Evolutionary conservation across 352 stramenopile genomes (phyloP).

Genomic region (Peronospora farinosa): DNA sequence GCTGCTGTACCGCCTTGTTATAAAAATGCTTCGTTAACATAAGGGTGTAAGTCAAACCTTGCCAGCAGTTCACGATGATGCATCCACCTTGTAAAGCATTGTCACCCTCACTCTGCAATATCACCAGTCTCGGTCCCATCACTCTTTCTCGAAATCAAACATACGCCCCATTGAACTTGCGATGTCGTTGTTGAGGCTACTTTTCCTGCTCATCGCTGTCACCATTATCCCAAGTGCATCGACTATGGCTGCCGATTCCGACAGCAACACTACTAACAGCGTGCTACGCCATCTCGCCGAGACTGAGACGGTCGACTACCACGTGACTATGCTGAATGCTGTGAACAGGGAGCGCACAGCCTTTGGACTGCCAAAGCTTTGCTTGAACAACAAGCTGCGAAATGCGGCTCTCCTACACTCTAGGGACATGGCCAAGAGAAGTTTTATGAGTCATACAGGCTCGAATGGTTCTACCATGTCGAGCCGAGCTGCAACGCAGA

Average conservation of each 20-base stretch:
- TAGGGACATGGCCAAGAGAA: conserved; percentile 40
- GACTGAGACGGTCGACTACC: conserved; percentile 13
- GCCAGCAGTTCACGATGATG: conserved; percentile 1
- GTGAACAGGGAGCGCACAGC: conserved; percentile 43
- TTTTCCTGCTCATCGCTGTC: conserved; percentile 10
- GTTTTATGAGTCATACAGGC: conserved; percentile 42
- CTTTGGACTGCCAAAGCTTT: conserved; percentile 30
- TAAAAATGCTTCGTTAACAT: conserved; percentile 6
- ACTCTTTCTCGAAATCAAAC: not conserved
- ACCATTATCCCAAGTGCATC: conserved; percentile 1
- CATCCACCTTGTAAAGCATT: conserved; percentile 5
- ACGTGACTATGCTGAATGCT: conserved; percentile 32
- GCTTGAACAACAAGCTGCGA: conserved; percentile 37
- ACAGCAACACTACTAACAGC: conserved; percentile 1
- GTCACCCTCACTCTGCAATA: conserved; percentile 20
- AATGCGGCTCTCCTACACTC: conserved; percentile 26
- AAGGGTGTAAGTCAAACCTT: conserved; percentile 3
- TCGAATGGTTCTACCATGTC: conserved; percentile 37
- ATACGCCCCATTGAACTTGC: not conserved
- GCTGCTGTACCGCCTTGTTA: not conserved
- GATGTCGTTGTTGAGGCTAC: conserved; percentile 16
- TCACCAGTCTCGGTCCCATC: conserved; percentile 1
- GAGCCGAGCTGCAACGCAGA: conserved; percentile 29
- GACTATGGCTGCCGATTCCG: conserved; percentile 2
- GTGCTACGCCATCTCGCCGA: conserved; percentile 7